phyloP scores from a whole-genome alignment of 2,329 filamentous ascomycete genomes.

The Beauveria scarabaeidicola region DNA sequence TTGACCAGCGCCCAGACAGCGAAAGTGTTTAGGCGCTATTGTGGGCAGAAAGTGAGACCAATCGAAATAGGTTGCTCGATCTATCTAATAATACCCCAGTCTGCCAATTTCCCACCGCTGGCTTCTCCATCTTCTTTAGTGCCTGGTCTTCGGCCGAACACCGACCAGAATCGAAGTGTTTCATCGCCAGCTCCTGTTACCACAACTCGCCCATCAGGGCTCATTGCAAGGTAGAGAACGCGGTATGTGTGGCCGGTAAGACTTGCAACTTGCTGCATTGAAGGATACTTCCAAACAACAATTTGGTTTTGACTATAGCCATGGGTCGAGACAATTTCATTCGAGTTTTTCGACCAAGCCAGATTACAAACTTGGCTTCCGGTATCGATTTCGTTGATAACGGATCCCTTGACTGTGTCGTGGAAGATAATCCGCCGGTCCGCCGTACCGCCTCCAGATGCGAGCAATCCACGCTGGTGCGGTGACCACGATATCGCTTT shows the following conservation, averaged over 20 bases:
- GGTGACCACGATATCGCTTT: constrained; percentile 98
- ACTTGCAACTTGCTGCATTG: constrained; percentile 93
- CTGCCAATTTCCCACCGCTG: constrained; percentile 54
- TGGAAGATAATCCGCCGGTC: constrained; percentile 97
- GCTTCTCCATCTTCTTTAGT: constrained; percentile 58
- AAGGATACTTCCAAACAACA: constrained; percentile 98
- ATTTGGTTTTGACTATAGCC: constrained; percentile 98
- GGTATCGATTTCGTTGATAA: constrained; percentile 85
- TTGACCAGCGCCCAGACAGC: background rate
- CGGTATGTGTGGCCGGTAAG: constrained; percentile 95
- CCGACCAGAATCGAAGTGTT: constrained; percentile 92
- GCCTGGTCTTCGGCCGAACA: constrained; percentile 77
- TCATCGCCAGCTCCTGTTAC: constrained; percentile 96
- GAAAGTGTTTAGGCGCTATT: too few species aligned
- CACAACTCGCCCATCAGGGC: constrained; percentile 85
- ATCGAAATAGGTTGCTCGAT: background rate
- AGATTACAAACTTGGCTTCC: constrained; percentile 98
- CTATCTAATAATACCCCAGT: constrained; percentile 76
- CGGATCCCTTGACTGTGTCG: constrained; percentile 77
- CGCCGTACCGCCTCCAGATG: constrained; percentile 89
- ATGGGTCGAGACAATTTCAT: constrained; percentile 94
- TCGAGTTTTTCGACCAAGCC: constrained; percentile 94
- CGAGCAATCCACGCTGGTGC: constrained; percentile 88
- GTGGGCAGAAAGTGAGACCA: background rate
- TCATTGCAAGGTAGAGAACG: constrained; percentile 94